Percentiles rank a stretch among this genome's conserved stretches.
These are phyloP conservation scores for Lichtheimia hyalospora DNA, from an alignment of 371 early-diverging fungal species.

Conservation along the genomic window DNA sequence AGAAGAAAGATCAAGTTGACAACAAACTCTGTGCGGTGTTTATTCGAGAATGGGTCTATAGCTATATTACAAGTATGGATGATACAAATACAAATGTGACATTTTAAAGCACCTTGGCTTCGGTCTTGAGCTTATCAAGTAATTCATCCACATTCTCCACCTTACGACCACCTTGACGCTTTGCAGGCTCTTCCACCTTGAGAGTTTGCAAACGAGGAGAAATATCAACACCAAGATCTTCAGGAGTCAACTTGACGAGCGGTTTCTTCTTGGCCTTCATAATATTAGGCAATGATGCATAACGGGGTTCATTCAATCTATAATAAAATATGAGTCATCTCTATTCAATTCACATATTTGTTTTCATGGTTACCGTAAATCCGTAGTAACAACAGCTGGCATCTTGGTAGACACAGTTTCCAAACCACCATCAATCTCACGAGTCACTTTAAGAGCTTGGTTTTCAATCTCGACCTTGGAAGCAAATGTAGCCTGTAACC, in stretches of 20 bases:
- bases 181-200: constrained; percentile 92
- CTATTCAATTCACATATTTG: not conserved
- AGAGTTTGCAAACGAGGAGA: constrained; percentile 80
- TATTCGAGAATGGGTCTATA: not conserved
- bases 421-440: constrained; percentile 98
- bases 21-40: too few species aligned
- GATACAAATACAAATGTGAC: not conserved
- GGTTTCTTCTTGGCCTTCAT: constrained; percentile 99
- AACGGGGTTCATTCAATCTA: constrained; percentile 94
- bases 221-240: constrained; percentile 86
- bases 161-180: constrained; percentile 91
- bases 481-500: constrained; percentile 87
- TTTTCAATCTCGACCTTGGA: constrained; percentile 87
- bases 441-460: constrained; percentile 77
- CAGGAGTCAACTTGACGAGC: constrained; percentile 78
- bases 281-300: constrained; percentile 92
- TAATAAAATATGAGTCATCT: not conserved
- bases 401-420: constrained; percentile 83
- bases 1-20: not conserved
- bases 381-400: constrained; percentile 95
- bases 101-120: constrained; percentile 54
- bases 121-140: constrained; percentile 82
- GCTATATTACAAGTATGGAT: not conserved
- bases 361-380: constrained; percentile 72
- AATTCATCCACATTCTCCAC: constrained; percentile 95